Percentiles rank a stretch among this genome's conserved stretches.
phyloP scores from a whole-genome alignment of 106 monocot species.

The Vanilla planifolia region DNA sequence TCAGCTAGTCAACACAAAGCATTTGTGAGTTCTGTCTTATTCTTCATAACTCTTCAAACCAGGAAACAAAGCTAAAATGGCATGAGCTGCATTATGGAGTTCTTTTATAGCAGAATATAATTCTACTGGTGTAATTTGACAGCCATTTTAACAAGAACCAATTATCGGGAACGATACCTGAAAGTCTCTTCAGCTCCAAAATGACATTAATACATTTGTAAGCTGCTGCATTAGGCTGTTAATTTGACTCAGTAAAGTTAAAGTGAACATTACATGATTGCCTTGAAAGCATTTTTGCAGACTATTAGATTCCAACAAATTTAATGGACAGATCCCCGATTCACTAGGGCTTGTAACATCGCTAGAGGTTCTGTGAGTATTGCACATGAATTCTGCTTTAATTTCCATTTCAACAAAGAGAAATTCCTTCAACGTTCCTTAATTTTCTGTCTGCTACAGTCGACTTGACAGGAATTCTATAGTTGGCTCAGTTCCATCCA shows the following conservation, averaged over 20 bases:
- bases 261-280: neutral
- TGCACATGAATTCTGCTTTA: too few species aligned
- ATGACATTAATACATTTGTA: conserved; percentile 80
- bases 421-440: neutral
- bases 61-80: too few species aligned
- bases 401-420: neutral
- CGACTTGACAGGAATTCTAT: conserved; percentile 69
- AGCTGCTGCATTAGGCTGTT: conserved; percentile 5
- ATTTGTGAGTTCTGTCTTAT: conserved; percentile 44
- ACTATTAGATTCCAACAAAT: conserved; percentile 56
- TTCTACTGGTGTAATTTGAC: conserved; percentile 5
- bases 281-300: conserved; percentile 23
- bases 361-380: conserved; percentile 70
- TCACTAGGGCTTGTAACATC: conserved; percentile 39
- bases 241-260: neutral
- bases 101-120: neutral
- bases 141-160: conserved; percentile 91
- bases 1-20: conserved; percentile 42
- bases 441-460: conserved; percentile 24
- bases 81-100: too few species aligned
- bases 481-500: conserved; percentile 58
- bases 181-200: conserved; percentile 38
- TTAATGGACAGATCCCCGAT: conserved; percentile 57
- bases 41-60: neutral
- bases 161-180: conserved; percentile 59